Base-by-base conservation (phyloP, 2,329 filamentous ascomycete genomes). In the Orbilia ellipsospora region DNA sequence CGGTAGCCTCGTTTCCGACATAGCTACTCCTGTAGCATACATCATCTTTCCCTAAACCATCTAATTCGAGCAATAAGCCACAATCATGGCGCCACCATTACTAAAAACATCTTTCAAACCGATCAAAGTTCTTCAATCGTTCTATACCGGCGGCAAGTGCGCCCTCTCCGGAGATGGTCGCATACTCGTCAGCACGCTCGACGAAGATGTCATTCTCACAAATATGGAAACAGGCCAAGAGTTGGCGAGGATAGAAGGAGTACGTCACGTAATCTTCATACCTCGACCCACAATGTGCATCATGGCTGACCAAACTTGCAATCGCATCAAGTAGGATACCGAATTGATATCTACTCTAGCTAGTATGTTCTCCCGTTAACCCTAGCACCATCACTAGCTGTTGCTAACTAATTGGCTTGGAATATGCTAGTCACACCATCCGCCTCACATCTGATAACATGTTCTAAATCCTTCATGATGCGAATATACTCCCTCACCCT, bases 391-490 rank as follows among this genome's bases (percentile, higher is more conserved):
- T 54, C 13, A 1, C 69, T 31, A 8, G 31, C 5, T 3, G 18
- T 6, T 40, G 4, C 16, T 67, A 66, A 79, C 80, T 69, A 80
- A 77, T 77, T 36, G 28, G 50, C 57, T 15, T 18, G 3, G 12
- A 36, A n/a, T 13, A 10, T n/a, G 1, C 16, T 79, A 93, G 91
- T 99, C 79, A 96, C 94, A 0, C 93, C 94, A 0, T 92, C 92
- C 76, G 93, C 90, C 7, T 93, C 92, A 26, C 93, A 97, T 82
- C 87, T 98, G 66, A 89, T 97, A 78, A 85, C 96, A 79, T 98
- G 94, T 84, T 99, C 95, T 16, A 90, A 94, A 78, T 98, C 94
- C n/a, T 86, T 97, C 65, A 94, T 93, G 5, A 96, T 98, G 93
- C 91, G 92, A 81, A 93, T 98, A 78, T 98, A 92, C 83, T 84